These are phyloP conservation scores for Exobasidium rhododendri DNA, from an alignment of 1,284 basidiomycete species.

Conservation along the genomic window DNA sequence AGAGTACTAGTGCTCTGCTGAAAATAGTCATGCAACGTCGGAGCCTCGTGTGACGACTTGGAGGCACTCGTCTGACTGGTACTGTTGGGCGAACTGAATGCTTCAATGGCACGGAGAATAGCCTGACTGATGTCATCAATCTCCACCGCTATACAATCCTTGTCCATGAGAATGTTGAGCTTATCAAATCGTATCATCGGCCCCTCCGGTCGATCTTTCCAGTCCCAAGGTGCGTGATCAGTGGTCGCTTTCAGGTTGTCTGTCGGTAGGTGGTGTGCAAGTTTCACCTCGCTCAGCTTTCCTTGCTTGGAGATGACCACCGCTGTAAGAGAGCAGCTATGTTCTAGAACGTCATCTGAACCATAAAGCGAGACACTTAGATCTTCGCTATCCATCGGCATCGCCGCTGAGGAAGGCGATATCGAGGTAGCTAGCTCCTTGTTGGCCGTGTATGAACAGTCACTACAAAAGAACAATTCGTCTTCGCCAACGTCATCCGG, in stretches of 20 bases:
- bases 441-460: slow-evolving; percentile 53
- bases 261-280: slow-evolving; percentile 22
- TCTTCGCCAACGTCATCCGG: slow-evolving; percentile 54
- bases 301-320: slow-evolving; percentile 28
- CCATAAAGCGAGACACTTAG: slow-evolving; percentile 31
- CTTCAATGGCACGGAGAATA: slow-evolving; percentile 9
- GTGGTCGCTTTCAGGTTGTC: background rate
- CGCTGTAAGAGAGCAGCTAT: slow-evolving; percentile 29
- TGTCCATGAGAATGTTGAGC: slow-evolving; percentile 28
- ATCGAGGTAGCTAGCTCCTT: slow-evolving; percentile 46
- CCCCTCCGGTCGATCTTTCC: slow-evolving; percentile 41
- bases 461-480: slow-evolving; percentile 46
- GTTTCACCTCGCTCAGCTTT: slow-evolving; percentile 40
- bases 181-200: slow-evolving; percentile 32
- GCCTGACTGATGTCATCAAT: slow-evolving; percentile 31
- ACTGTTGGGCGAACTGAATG: background rate
- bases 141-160: slow-evolving; percentile 33
- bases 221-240: slow-evolving; percentile 29
- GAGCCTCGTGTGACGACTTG: background rate
- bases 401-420: slow-evolving; percentile 12
- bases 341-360: slow-evolving; percentile 17
- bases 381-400: slow-evolving; percentile 23
- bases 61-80: background rate
- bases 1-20: too few species aligned
- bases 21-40: slow-evolving; percentile 3